phyloP scores from a whole-genome alignment of 371 early-diverging fungal species.

The Choanephora cucurbitarum region DNA sequence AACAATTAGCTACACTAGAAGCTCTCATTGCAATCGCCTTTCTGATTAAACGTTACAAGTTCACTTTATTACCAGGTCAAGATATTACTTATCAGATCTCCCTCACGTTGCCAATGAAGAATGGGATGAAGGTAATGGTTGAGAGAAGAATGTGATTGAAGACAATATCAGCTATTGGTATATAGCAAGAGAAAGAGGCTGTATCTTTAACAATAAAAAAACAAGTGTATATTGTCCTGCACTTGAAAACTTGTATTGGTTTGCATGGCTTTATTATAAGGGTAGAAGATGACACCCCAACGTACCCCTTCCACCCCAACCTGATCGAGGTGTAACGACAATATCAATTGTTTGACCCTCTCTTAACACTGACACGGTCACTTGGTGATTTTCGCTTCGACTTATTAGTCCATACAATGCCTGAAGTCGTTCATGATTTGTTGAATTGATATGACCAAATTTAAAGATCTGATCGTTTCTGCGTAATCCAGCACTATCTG shows the following conservation, averaged over 20 bases:
- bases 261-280: constrained; percentile 14
- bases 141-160: constrained; percentile 21
- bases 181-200: too few relatives aligned
- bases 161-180: too few relatives aligned
- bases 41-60: constrained; percentile 40
- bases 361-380: constrained; percentile 52
- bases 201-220: too few relatives aligned
- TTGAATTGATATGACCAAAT: constrained; percentile 59
- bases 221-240: too few relatives aligned
- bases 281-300: constrained; percentile 65
- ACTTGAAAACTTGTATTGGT: too few relatives aligned
- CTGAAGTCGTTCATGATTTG: constrained; percentile 50
- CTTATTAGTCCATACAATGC: constrained; percentile 57
- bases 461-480: constrained; percentile 65
- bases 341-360: constrained; percentile 33
- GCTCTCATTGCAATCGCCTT: constrained; percentile 41
- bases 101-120: constrained; percentile 52
- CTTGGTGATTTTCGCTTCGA: constrained; percentile 53
- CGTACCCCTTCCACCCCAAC: constrained; percentile 78
- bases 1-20: constrained; percentile 51
- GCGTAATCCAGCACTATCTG: constrained; percentile 64
- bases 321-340: constrained; percentile 56
- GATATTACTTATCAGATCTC: constrained; percentile 37
- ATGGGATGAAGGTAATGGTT: constrained; percentile 44
- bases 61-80: constrained; percentile 42